Evolutionary conservation across 495 filamentous ascomycete species (phyloP).

Genomic region (Hypoxylon fragiforme): DNA sequence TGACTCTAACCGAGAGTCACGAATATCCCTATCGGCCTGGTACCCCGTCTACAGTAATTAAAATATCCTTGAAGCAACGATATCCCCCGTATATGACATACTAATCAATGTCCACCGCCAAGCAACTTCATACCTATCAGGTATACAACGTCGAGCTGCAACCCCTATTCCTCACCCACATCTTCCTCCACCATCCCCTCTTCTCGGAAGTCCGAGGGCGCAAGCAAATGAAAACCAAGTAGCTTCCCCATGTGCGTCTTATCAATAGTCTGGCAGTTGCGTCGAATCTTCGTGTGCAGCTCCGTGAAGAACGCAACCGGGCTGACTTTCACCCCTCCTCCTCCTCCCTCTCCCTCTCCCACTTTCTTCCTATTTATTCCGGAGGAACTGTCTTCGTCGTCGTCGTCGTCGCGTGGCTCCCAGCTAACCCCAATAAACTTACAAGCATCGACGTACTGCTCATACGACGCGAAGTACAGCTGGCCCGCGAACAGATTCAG

Average conservation of each 20-base stretch:
- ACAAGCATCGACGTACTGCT: conserved; percentile 58
- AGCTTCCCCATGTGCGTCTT: conserved; percentile 61
- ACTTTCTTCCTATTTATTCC: too few species aligned
- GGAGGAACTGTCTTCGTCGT: too few species aligned
- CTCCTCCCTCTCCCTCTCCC: conserved; percentile 16
- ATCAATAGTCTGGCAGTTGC: conserved; percentile 52
- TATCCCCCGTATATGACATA: too few species aligned
- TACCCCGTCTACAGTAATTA: too few species aligned
- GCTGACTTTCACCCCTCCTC: conserved; percentile 41
- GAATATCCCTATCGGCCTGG: too few species aligned
- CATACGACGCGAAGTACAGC: conserved; percentile 59
- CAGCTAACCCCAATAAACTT: conserved; percentile 54
- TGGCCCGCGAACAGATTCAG: conserved; percentile 71
- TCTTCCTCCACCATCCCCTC: too few species aligned
- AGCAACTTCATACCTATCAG: too few species aligned
- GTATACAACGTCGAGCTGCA: too few species aligned
- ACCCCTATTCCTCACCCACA: too few species aligned
- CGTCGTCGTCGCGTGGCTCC: conserved; percentile 30
- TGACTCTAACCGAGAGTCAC: too few species aligned
- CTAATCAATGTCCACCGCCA: too few species aligned
- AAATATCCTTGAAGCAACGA: too few species aligned
- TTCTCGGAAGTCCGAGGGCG: conserved; percentile 56
- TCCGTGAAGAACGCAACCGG: conserved; percentile 57
- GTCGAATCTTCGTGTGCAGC: conserved; percentile 55
- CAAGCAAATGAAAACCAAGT: conserved; percentile 35